A percentile compares a stretch with the other conserved stretches of the same genome.
These are phyloP conservation scores for Amylocystis lapponica DNA, from an alignment of 768 basidiomycete genomes.

Conservation along the genomic window DNA sequence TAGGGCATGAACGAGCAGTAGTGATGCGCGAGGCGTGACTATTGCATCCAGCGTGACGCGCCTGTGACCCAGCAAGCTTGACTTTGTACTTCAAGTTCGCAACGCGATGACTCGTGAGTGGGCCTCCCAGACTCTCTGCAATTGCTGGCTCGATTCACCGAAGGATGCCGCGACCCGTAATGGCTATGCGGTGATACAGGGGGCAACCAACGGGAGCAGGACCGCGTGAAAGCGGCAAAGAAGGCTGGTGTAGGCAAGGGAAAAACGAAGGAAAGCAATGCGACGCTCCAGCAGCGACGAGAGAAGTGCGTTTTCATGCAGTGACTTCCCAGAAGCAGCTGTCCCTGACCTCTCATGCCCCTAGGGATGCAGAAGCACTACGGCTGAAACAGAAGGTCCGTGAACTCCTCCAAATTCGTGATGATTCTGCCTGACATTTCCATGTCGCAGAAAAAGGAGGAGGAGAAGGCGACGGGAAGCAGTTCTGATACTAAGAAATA, in stretches of 20 bases:
- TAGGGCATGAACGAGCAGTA: no score
- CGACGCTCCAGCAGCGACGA: slow-evolving; percentile 59
- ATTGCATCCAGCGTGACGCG: no score
- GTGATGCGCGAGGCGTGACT: no score
- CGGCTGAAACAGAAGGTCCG: slow-evolving; percentile 76
- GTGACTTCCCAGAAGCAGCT: not conserved
- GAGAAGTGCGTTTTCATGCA: slow-evolving; percentile 64
- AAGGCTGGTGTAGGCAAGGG: slow-evolving; percentile 48
- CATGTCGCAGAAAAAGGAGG: slow-evolving; percentile 25
- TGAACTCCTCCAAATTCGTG: not conserved
- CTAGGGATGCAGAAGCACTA: slow-evolving; percentile 70
- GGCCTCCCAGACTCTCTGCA: not conserved
- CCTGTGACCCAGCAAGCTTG: no score
- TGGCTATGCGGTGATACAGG: slow-evolving; percentile 36
- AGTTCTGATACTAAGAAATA: no score
- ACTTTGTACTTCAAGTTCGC: no score
- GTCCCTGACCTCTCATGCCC: not conserved
- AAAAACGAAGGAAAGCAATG: slow-evolving; percentile 68
- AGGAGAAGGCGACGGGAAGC: slow-evolving; percentile 22
- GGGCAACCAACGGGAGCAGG: slow-evolving; percentile 78
- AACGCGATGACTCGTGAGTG: slow-evolving; percentile 8
- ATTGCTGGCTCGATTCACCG: not conserved
- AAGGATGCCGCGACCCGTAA: not conserved
- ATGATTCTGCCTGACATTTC: not conserved
- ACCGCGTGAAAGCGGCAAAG: slow-evolving; percentile 70